These are phyloP conservation scores for Polyrhizophydium stewartii DNA, from an alignment of 371 early-diverging fungal species.

Conservation along the genomic window DNA sequence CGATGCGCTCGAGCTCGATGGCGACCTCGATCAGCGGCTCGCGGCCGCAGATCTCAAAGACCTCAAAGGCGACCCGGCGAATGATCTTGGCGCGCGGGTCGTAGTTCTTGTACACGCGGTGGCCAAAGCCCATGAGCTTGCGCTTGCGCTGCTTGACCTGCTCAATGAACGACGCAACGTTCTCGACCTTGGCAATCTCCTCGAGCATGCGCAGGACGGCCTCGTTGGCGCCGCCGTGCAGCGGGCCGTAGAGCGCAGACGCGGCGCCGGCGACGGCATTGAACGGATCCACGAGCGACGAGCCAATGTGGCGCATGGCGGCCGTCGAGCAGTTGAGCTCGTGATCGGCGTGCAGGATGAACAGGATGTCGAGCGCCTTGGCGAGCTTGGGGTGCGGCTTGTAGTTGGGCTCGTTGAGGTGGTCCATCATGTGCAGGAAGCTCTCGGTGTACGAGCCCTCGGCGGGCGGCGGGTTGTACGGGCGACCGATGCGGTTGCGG, in stretches of 20 bases:
- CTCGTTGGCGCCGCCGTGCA: slow-evolving; percentile 56
- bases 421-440: slow-evolving; percentile 56
- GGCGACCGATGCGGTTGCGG: slow-evolving; percentile 44
- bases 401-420: slow-evolving; percentile 42
- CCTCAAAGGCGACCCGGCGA: slow-evolving; percentile 47
- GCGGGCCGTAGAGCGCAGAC: slow-evolving; percentile 47
- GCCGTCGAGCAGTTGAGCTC: slow-evolving; percentile 52
- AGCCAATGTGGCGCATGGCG: slow-evolving; percentile 54
- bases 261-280: slow-evolving; percentile 36
- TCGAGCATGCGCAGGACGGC: slow-evolving; percentile 58
- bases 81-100: slow-evolving; percentile 55
- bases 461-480: slow-evolving; percentile 40
- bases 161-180: slow-evolving; percentile 41
- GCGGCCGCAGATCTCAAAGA: slow-evolving; percentile 47
- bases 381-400: slow-evolving; percentile 46
- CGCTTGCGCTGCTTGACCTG: slow-evolving; percentile 41
- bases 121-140: slow-evolving; percentile 49
- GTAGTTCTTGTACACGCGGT: slow-evolving; percentile 51
- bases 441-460: slow-evolving; percentile 49
- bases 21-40: slow-evolving; percentile 53
- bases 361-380: slow-evolving; percentile 49
- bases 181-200: slow-evolving; percentile 42
- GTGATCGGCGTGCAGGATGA: slow-evolving; percentile 55
- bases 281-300: slow-evolving; percentile 55
- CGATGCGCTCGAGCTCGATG: slow-evolving; percentile 43